Conservation (phyloP, 345 rosid species). For the Citrus mangshanensis region DNA sequence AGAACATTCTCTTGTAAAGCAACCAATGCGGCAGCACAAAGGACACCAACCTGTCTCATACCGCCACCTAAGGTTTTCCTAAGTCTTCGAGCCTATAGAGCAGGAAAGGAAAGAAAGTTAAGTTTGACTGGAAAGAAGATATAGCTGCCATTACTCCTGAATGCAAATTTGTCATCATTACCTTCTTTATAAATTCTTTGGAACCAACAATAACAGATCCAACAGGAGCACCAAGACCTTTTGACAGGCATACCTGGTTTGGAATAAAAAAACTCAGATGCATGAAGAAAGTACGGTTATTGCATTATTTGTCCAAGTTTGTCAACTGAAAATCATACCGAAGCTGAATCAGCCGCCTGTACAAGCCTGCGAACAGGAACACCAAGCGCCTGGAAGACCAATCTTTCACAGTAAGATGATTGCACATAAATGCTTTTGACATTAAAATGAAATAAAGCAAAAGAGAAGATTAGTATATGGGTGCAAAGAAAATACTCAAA, state of each 20-base stretch:
- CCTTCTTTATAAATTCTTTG: constrained; percentile 68
- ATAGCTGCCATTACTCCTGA: neutral
- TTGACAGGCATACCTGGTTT: constrained; percentile 75
- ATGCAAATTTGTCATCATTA: constrained; percentile 15
- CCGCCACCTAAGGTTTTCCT: constrained; percentile 96
- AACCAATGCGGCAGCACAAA: constrained; percentile 82
- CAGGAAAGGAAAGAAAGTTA: neutral
- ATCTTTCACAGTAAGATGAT: constrained; percentile 18
- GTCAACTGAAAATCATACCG: constrained; percentile 34
- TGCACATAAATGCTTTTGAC: neutral
- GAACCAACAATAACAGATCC: constrained; percentile 94
- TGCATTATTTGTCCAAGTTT: neutral
- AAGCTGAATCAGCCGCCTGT: constrained; percentile 85
- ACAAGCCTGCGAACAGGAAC: constrained; percentile 82
- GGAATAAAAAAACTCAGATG: neutral
- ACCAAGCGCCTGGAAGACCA: constrained; percentile 65
- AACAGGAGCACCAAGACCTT: constrained; percentile 93
- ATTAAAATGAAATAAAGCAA: neutral
- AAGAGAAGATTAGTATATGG: neutral
- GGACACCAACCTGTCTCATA: constrained; percentile 85
- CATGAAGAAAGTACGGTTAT: neutral
- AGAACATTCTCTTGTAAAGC: constrained; percentile 60
- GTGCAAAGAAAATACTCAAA: neutral
- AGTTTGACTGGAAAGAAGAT: neutral
- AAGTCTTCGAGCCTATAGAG: constrained; percentile 69